phyloP scores from a whole-genome alignment of 371 early-diverging fungal genomes.

The Mycotypha africana region DNA sequence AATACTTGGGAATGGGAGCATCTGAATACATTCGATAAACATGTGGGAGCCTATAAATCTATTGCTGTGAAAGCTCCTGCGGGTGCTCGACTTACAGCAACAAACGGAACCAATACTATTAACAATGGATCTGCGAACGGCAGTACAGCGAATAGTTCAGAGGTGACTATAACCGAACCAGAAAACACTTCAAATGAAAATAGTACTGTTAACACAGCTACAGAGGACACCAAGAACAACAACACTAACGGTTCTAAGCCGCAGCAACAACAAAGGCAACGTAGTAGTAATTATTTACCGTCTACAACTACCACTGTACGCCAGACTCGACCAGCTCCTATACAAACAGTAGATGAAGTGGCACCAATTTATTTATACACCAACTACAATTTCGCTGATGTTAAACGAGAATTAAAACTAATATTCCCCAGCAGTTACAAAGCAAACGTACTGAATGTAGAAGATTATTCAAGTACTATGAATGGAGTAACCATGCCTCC shows the following conservation, averaged over 20 bases:
- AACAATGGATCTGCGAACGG: not conserved
- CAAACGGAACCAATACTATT: not conserved
- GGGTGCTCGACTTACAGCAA: slow-evolving; percentile 13
- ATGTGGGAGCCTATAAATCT: slow-evolving; percentile 78
- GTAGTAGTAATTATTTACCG: not conserved
- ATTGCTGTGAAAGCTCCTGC: slow-evolving; percentile 49
- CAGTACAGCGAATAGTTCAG: too few species aligned
- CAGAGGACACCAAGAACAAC: not conserved
- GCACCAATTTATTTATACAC: slow-evolving; percentile 64
- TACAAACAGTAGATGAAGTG: slow-evolving; percentile 12
- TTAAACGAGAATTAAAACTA: slow-evolving; percentile 69
- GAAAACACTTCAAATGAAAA: not conserved
- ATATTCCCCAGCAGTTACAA: slow-evolving; percentile 29
- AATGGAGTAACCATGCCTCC: slow-evolving; percentile 62
- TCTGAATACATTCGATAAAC: slow-evolving; percentile 62
- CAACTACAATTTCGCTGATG: slow-evolving; percentile 78
- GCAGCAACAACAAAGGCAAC: too few species aligned
- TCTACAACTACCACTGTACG: slow-evolving; percentile 5
- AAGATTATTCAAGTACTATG: slow-evolving; percentile 28
- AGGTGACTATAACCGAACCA: too few species aligned
- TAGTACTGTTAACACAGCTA: not conserved
- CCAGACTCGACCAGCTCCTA: slow-evolving; percentile 6
- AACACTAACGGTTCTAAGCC: too few species aligned
- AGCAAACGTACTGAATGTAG: not conserved
- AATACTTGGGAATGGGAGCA: slow-evolving; percentile 63